Percentiles rank a stretch among this genome's conserved stretches.
These are phyloP conservation scores for Nakazawaea ernobii DNA, from an alignment of 805 yeast species.

Conservation along the genomic window DNA sequence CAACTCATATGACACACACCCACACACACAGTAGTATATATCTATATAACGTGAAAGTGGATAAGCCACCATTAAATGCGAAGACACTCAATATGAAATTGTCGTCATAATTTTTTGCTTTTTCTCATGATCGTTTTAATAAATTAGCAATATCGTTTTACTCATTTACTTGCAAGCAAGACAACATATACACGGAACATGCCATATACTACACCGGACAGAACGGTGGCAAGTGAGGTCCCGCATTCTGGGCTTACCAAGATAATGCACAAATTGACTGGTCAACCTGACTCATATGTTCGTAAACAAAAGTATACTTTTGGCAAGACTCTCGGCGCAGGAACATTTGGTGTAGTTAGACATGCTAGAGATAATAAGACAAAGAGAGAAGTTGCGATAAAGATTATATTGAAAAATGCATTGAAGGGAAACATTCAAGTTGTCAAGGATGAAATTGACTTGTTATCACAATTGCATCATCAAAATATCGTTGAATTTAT, in stretches of 20 bases:
- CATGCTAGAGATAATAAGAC: constrained; percentile 48
- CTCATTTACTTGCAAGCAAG: too few species aligned
- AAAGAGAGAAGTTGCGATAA: constrained; percentile 78
- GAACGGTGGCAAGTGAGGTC: neutral
- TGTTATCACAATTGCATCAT: constrained; percentile 65
- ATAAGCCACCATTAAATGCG: neutral
- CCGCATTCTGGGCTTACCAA: constrained; percentile 19
- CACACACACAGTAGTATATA: too few species aligned
- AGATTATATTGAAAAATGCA: constrained; percentile 82
- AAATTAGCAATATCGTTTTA: too few species aligned
- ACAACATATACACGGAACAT: neutral
- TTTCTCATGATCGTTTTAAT: too few species aligned
- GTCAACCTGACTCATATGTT: constrained; percentile 66
- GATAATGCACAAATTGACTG: constrained; percentile 50
- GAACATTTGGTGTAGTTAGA: constrained; percentile 90
- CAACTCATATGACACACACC: neutral
- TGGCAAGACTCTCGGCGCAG: constrained; percentile 88
- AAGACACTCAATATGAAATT: too few species aligned
- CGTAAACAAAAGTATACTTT: constrained; percentile 69
- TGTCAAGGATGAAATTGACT: constrained; percentile 70
- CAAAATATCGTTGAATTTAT: constrained; percentile 85
- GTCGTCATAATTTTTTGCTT: too few species aligned
- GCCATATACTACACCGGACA: constrained; percentile 9
- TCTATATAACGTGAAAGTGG: neutral
- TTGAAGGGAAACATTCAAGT: constrained; percentile 59